Evolutionary conservation across 768 basidiomycete genomes (phyloP).

Genomic region (Tubosaeta brunneosetosa): DNA sequence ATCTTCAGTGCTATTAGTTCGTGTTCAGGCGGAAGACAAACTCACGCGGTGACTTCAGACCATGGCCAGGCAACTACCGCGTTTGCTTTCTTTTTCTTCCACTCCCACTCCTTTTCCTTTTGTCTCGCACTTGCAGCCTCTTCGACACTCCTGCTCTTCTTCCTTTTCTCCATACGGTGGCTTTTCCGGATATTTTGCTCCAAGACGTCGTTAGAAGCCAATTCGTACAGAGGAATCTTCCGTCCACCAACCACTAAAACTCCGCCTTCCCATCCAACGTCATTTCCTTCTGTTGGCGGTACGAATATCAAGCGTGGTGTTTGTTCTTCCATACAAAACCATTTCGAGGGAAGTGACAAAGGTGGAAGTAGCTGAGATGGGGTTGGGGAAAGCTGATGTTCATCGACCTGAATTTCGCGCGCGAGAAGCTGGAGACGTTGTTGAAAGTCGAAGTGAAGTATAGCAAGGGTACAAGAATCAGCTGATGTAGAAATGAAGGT

Average conservation of each 20-base stretch:
- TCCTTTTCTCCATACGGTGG: constrained; percentile 47
- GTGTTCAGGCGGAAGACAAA: constrained; percentile 1
- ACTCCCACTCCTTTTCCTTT: constrained; percentile 55
- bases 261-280: constrained; percentile 51
- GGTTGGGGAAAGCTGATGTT: constrained; percentile 47
- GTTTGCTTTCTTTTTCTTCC: constrained; percentile 49
- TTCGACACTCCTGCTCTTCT: constrained; percentile 40
- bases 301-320: constrained; percentile 40
- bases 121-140: constrained; percentile 45
- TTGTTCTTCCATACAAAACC: constrained; percentile 37
- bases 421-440: constrained; percentile 59
- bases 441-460: constrained; percentile 63
- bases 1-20: background rate
- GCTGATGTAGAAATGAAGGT: constrained; percentile 47
- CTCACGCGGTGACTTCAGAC: constrained; percentile 67
- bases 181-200: constrained; percentile 54
- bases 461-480: constrained; percentile 51
- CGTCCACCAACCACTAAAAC: constrained; percentile 66
- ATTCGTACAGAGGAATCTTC: constrained; percentile 58
- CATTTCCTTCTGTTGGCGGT: constrained; percentile 20
- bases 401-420: constrained; percentile 48
- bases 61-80: constrained; percentile 71
- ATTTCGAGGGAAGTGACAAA: constrained; percentile 47
- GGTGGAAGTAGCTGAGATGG: constrained; percentile 44
- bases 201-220: constrained; percentile 43